A percentile compares a stretch with the other conserved stretches of the same genome.
These are phyloP conservation scores for Pleurotus salmoneostramineus DNA, from an alignment of 768 basidiomycete species.

Conservation along the genomic window DNA sequence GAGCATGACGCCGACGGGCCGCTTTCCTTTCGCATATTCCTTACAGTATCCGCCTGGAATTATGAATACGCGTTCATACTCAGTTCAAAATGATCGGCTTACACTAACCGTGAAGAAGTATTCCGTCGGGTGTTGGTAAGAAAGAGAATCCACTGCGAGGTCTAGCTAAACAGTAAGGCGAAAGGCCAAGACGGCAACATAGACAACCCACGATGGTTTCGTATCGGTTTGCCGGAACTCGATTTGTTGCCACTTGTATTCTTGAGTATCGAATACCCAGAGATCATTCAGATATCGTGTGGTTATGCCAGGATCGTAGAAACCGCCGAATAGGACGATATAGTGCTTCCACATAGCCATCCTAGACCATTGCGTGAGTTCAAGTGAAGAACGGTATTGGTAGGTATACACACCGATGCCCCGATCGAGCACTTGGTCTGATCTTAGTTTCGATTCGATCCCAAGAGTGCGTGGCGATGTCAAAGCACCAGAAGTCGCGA, in stretches of 20 bases:
- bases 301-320: slow-evolving; percentile 81
- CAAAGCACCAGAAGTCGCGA: slow-evolving; percentile 87
- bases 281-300: slow-evolving; percentile 82
- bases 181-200: neutral
- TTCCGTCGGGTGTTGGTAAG: slow-evolving; percentile 70
- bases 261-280: slow-evolving; percentile 83
- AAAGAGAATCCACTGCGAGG: slow-evolving; percentile 85
- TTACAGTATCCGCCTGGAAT: slow-evolving; percentile 82
- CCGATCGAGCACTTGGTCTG: slow-evolving; percentile 75
- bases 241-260: slow-evolving; percentile 81
- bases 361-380: slow-evolving; percentile 27
- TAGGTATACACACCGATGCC: slow-evolving; percentile 56
- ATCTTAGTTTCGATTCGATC: slow-evolving; percentile 86
- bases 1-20: slow-evolving; percentile 80
- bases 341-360: slow-evolving; percentile 91
- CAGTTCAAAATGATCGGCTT: neutral
- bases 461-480: slow-evolving; percentile 76
- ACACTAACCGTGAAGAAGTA: slow-evolving; percentile 66
- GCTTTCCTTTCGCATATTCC: slow-evolving; percentile 82
- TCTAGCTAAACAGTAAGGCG: slow-evolving; percentile 26
- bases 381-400: neutral
- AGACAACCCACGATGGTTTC: slow-evolving; percentile 60
- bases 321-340: slow-evolving; percentile 86
- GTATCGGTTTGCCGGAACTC: slow-evolving; percentile 69
- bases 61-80: neutral